Evolutionary conservation across 108 stramenopile species (phyloP).

Genomic region (Nitzschia putrida): DNA sequence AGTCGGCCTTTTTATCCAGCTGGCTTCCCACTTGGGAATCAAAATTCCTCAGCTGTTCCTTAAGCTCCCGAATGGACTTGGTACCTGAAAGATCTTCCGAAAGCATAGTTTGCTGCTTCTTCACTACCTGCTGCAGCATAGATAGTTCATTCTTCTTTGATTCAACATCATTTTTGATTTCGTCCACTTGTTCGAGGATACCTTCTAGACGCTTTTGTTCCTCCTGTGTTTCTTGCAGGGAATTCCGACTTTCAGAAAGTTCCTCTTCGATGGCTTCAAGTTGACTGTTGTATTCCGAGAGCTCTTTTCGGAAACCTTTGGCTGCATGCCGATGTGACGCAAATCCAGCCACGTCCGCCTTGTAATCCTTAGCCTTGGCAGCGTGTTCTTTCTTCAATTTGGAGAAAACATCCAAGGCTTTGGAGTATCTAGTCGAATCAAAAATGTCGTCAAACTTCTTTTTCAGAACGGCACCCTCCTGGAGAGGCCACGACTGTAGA

Average conservation of each 20-base stretch:
- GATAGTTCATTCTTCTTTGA: constrained; percentile 28
- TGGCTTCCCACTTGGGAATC: constrained; percentile 44
- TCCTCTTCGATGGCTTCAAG: constrained; percentile 75
- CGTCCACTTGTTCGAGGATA: constrained; percentile 36
- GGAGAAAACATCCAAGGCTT: constrained; percentile 94
- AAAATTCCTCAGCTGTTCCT: constrained; percentile 62
- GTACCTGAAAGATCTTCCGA: constrained; percentile 65
- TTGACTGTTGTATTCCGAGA: constrained; percentile 58
- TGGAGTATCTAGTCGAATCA: constrained; percentile 85
- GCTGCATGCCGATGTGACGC: constrained; percentile 82
- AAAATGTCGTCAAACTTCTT: constrained; percentile 99
- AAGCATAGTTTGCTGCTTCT: constrained; percentile 48
- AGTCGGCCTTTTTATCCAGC: constrained; percentile 31
- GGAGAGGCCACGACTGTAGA: constrained; percentile 94
- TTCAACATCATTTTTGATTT: constrained; percentile 41
- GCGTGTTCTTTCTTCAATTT: constrained; percentile 79
- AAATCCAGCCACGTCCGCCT: constrained; percentile 82
- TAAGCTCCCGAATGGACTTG: constrained; percentile 53
- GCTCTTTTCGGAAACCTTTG: constrained; percentile 65
- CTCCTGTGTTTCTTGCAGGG: constrained; percentile 43
- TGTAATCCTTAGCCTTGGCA: constrained; percentile 72
- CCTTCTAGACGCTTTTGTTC: constrained; percentile 47
- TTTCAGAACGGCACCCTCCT: constrained; percentile 96
- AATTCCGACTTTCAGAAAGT: constrained; percentile 38
- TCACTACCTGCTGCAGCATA: constrained; percentile 38